These are phyloP conservation scores for Picocystis salinarum DNA, from an alignment of 139 green algal genomes.

Conservation along the genomic window DNA sequence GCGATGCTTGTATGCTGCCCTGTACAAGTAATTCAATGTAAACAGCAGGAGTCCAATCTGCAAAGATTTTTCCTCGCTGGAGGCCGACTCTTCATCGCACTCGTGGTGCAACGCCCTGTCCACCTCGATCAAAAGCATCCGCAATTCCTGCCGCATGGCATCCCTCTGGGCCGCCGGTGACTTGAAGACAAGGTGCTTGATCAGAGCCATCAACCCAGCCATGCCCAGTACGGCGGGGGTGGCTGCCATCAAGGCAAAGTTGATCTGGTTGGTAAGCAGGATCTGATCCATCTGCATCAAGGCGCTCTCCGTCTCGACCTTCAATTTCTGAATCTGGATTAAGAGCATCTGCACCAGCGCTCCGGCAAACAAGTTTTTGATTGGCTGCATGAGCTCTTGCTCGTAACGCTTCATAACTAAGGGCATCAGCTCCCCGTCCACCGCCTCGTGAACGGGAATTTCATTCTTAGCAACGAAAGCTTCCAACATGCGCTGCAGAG, in stretches of 20 bases:
- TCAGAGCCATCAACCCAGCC: no score
- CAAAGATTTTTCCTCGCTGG: background rate
- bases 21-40: background rate
- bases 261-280: conserved; percentile 70
- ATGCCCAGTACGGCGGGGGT: conserved; percentile 41
- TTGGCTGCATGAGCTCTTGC: conserved; percentile 14
- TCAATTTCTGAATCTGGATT: conserved; percentile 69
- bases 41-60: conserved; percentile 2
- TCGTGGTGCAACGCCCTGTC: conserved; percentile 6
- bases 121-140: conserved; percentile 7
- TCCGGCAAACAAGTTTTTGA: conserved; percentile 9
- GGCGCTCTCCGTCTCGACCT: conserved; percentile 67
- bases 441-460: background rate
- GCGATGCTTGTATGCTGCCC: background rate
- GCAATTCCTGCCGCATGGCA: conserved; percentile 4
- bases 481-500: conserved; percentile 54
- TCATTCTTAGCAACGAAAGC: background rate
- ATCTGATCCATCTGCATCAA: conserved; percentile 93
- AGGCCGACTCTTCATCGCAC: no score
- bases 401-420: conserved; percentile 6
- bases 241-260: conserved; percentile 50
- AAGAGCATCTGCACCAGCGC: conserved; percentile 3
- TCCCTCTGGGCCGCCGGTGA: background rate
- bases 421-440: background rate
- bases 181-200: conserved; percentile 7